Evolutionary conservation across 116 monocot genomes (phyloP).

Genomic region (Phalaenopsis hybrid): DNA sequence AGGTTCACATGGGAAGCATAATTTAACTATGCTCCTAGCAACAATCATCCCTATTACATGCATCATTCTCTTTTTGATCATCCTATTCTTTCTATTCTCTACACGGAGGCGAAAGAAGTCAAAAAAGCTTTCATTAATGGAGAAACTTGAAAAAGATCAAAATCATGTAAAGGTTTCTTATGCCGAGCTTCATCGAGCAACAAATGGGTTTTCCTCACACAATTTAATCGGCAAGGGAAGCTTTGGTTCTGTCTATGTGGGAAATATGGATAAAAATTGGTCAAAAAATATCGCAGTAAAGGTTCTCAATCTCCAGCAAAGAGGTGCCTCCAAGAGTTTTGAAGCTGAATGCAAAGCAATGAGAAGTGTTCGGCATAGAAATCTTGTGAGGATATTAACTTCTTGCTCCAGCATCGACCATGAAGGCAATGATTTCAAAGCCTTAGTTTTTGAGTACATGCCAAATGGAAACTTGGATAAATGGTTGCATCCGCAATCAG

Average conservation of each 20-base stretch:
- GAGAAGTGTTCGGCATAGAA: slow-evolving; percentile 5
- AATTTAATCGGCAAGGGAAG: slow-evolving; percentile 6
- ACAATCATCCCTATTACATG: too few relatives aligned
- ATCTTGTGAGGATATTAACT: background rate
- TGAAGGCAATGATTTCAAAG: slow-evolving; percentile 14
- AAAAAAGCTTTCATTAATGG: too few relatives aligned
- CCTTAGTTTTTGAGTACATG: slow-evolving; percentile 12
- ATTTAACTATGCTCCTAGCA: too few relatives aligned
- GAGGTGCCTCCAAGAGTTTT: slow-evolving; percentile 6
- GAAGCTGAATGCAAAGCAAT: slow-evolving; percentile 2
- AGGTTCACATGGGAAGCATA: background rate
- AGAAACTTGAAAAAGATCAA: too few relatives aligned
- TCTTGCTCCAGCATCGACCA: slow-evolving; percentile 7
- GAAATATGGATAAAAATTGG: background rate
- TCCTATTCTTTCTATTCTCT: too few relatives aligned
- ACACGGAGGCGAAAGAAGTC: too few relatives aligned
- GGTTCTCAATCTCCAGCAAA: slow-evolving; percentile 2
- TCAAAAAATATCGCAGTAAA: background rate
- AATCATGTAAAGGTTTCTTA: too few relatives aligned
- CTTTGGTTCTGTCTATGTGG: slow-evolving; percentile 11
- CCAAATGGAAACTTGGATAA: slow-evolving; percentile 20
- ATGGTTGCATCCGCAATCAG: slow-evolving; percentile 11
- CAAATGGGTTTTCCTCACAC: slow-evolving; percentile 2
- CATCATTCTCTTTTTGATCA: too few relatives aligned
- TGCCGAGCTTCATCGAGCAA: background rate